phyloP scores from a whole-genome alignment of 2,329 filamentous ascomycete species.

The Harringtonia lauricola region DNA sequence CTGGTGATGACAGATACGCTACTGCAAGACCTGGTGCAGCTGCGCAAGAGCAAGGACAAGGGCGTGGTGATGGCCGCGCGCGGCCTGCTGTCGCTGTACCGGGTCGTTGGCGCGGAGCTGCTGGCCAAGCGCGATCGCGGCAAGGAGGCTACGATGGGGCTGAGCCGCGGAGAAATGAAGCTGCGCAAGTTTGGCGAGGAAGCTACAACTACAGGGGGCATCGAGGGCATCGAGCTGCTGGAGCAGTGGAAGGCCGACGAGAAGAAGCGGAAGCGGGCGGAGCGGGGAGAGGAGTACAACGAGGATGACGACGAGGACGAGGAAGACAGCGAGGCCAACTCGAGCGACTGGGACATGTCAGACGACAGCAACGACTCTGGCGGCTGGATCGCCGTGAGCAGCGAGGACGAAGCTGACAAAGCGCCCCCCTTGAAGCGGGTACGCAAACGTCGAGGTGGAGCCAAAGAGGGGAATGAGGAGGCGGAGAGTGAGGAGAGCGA shows the following conservation, averaged over 20 bases:
- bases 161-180: constrained; percentile 62
- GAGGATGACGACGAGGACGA: constrained; percentile 49
- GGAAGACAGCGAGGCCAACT: constrained; percentile 41
- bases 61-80: constrained; percentile 98
- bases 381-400: constrained; percentile 88
- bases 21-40: constrained; percentile 91
- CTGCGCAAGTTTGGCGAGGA: constrained; percentile 77
- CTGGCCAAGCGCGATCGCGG: constrained; percentile 83
- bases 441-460: no score
- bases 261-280: constrained; percentile 58
- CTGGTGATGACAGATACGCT: constrained; percentile 93
- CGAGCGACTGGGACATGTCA: constrained; percentile 51
- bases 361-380: constrained; percentile 59
- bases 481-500: constrained; percentile 28
- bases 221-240: constrained; percentile 85
- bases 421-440: constrained; percentile 55
- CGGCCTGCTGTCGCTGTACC: constrained; percentile 79
- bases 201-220: constrained; percentile 57
- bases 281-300: constrained; percentile 42
- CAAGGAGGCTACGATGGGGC: constrained; percentile 76
- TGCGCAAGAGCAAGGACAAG: constrained; percentile 96
- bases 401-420: constrained; percentile 73
- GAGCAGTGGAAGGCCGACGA: constrained; percentile 93
- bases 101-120: constrained; percentile 83
- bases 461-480: constrained; percentile 19